Base-by-base conservation (phyloP, 371 early-diverging fungal genomes). In the Mortierella sp. region DNA sequence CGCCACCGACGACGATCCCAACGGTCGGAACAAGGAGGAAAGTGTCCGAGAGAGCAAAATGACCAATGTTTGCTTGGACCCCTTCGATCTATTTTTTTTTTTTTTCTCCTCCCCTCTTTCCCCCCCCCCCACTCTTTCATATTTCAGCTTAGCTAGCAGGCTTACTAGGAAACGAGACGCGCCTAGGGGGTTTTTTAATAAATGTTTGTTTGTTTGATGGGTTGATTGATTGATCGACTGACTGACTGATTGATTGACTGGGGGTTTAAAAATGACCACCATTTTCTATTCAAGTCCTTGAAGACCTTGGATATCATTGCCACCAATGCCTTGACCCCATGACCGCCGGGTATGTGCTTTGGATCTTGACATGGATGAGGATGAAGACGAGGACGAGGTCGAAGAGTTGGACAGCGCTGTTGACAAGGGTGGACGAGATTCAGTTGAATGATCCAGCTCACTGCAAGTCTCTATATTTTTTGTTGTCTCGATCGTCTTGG, bases 321-420 rank as follows among this genome's bases (percentile, higher is more conserved):
- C 75, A 11, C 75, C 75, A 55, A 75, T 75, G 0, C 75, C 75
- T 57, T 70, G 66, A 1, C 75, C 75, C 75, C 75, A 75, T 9
- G 75, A 75, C 52, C 75, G 62, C 25, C 75, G 51, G 11, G 75
- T 75, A 60, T 75, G 75, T 7, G 70, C 70, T 57, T 75, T 75
- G 64, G 71, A 70, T 15, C 63, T 75, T n/a, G 74, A 69, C 12
- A 50, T 30, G 23, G 25, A 19, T 44, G 56, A 44, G 3, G 55
- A 53, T 28, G n/a, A 16, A 43, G 62, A 62, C 25, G 48, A 26
- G 1, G 62, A 29, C 21, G 66, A 66, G 7, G 30, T 50, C 2
- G 63, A 37, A n/a, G 66, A 66, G 6, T 50, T 26, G 4, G 59
- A 52, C 7, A 56, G 7, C n/a, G 18, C 9, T 14, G 53, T 23